These are phyloP conservation scores for Trichaptum fuscoviolaceum DNA, from an alignment of 768 basidiomycete species.

Conservation along the genomic window DNA sequence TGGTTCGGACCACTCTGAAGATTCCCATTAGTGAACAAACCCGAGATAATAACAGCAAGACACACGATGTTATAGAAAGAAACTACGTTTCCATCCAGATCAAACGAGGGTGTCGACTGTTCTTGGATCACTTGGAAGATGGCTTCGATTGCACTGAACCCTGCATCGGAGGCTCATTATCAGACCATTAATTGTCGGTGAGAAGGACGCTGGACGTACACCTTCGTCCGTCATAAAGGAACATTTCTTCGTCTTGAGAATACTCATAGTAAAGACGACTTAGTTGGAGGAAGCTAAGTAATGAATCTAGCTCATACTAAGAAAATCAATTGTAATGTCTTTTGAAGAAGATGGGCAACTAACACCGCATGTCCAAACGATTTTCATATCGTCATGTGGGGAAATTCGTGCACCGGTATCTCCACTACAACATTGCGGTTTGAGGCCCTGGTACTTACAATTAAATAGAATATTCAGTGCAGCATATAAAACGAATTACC, in stretches of 20 bases:
- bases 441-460: neutral
- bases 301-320: constrained; percentile 4
- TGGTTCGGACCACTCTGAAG: constrained; percentile 4
- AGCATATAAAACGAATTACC: neutral
- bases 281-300: constrained; percentile 4
- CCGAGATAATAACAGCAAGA: neutral
- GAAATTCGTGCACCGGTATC: constrained; percentile 2
- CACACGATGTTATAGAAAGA: constrained; percentile 3
- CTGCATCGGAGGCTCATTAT: neutral
- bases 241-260: neutral
- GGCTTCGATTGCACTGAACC: neutral
- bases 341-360: neutral
- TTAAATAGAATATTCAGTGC: neutral
- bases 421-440: constrained; percentile 4
- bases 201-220: neutral
- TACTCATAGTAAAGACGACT: constrained; percentile 2
- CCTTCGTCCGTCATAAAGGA: neutral
- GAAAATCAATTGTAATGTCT: neutral
- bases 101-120: constrained; percentile 1
- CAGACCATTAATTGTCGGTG: neutral
- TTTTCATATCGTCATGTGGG: neutral
- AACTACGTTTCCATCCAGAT: neutral
- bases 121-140: constrained; percentile 2
- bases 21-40: neutral
- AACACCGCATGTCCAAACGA: constrained; percentile 3